Conservation (phyloP, 371 early-diverging fungal genomes). For the Apophysomyces trapeziformis region DNA sequence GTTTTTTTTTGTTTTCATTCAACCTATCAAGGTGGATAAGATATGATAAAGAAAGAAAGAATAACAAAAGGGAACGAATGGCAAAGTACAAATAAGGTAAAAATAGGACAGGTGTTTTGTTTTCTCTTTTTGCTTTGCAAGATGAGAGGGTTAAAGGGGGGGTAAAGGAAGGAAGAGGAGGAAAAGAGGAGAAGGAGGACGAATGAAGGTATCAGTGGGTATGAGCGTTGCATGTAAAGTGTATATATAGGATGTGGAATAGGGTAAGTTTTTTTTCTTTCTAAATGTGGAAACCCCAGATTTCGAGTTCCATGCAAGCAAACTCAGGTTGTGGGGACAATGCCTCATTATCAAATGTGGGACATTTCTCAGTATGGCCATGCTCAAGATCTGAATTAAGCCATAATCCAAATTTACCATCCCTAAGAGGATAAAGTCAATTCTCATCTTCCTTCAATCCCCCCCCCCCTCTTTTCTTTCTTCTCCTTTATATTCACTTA, state of each 20-base stretch:
- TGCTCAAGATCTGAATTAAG: constrained; percentile 85
- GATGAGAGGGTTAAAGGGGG: too few relatives aligned
- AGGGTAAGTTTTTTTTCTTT: neutral
- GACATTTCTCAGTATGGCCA: constrained; percentile 81
- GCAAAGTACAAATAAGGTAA: too few relatives aligned
- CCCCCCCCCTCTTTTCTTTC: neutral
- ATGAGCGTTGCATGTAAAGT: neutral
- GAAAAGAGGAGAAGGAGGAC: neutral
- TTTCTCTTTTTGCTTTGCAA: too few relatives aligned
- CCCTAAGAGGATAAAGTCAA: constrained; percentile 39
- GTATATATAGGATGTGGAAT: neutral
- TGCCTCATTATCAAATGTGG: constrained; percentile 89
- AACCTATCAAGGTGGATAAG: too few relatives aligned
- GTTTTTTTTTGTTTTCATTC: too few relatives aligned
- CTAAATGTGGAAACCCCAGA: constrained; percentile 38
- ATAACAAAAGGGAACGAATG: too few relatives aligned
- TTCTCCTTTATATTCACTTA: constrained; percentile 31
- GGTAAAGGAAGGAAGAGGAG: too few relatives aligned
- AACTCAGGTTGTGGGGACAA: constrained; percentile 48
- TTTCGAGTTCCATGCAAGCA: constrained; percentile 44
- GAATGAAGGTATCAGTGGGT: neutral
- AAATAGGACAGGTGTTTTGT: too few relatives aligned
- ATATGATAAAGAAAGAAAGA: too few relatives aligned
- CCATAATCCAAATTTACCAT: constrained; percentile 92
- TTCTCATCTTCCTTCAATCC: neutral